Conservation (phyloP, 192 early-diverging fungal species). For the Ramicandelaber brevisporus region DNA sequence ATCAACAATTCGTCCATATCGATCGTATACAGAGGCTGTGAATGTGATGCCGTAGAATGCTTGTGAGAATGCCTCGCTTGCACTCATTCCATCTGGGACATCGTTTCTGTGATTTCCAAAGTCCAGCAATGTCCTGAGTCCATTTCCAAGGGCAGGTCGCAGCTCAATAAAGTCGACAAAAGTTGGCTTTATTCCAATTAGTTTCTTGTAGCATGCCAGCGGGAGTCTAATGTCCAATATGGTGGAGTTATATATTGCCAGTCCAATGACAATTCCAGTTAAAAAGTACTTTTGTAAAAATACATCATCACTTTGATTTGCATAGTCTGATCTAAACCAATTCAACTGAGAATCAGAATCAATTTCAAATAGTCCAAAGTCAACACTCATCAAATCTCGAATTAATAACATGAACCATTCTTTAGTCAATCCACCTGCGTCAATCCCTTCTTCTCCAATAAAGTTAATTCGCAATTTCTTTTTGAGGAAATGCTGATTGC, state of each 20-base stretch:
- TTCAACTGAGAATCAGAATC: slow-evolving; percentile 34
- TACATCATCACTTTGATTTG: no score
- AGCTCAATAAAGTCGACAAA: slow-evolving; percentile 57
- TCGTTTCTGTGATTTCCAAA: slow-evolving; percentile 55
- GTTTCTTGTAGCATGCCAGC: slow-evolving; percentile 67
- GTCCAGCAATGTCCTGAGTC: slow-evolving; percentile 62
- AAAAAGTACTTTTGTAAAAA: slow-evolving; percentile 62
- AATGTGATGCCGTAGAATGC: slow-evolving; percentile 71
- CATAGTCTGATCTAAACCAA: slow-evolving; percentile 55
- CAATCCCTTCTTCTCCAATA: slow-evolving; percentile 81
- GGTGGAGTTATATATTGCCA: slow-evolving; percentile 85
- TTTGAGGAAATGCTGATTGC: slow-evolving; percentile 56
- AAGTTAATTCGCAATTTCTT: slow-evolving; percentile 83
- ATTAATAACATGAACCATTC: slow-evolving; percentile 93
- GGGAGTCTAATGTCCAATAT: slow-evolving; percentile 73
- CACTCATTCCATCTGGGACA: slow-evolving; percentile 56
- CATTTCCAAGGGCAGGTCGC: slow-evolving; percentile 43
- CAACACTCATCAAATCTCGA: slow-evolving; percentile 74
- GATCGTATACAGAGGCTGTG: slow-evolving; percentile 36
- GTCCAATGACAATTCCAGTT: slow-evolving; percentile 72
- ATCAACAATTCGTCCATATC: slow-evolving; percentile 30
- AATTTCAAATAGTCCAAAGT: slow-evolving; percentile 62
- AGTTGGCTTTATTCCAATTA: slow-evolving; percentile 23
- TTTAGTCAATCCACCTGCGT: slow-evolving; percentile 88
- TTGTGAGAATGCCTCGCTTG: no score